Base-by-base conservation (phyloP, 805 yeast genomes). In the Ogataea polymorpha region DNA sequence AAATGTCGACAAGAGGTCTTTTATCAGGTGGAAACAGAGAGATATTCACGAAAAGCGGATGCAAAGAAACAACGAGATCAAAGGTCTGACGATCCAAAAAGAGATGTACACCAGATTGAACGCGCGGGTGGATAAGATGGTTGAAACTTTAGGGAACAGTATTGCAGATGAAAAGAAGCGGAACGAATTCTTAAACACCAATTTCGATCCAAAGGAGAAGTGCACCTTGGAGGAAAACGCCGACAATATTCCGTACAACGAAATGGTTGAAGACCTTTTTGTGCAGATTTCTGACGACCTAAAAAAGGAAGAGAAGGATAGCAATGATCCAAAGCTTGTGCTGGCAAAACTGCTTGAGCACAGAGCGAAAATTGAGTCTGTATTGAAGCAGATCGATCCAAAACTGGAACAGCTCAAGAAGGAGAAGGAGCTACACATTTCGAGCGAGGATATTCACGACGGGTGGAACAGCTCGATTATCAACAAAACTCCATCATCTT, bases 21-120 rank as follows among this genome's bases (percentile, higher is more conserved):
- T 93, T 52, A 87, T 93, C 54, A 78, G 80, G 45, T 91, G 98
- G 99, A 91, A 88, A 60, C 99, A 93, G 66, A 84, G 96, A 56
- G 96, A 90, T 53, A 93, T 93, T 50, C 99, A 93, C 61, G 96
- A 91, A 59, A 84, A 89, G 65, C 80, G 99, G 48, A 75, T 72
- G 29, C 86, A 86, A 59, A 70, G 95, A 57, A 83, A 84, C 55
- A 75, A 77, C 32, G 90, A 91, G 54, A 85, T 89, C 58, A 78
- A 76, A 47, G 79, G 85, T 23, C 71, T 90, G 35, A 80, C 82
- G 48, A 75, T 86, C 16, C 96, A 90, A 61, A 69, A 77, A 49
- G 82, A 82, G 41, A 89, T 90, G 89, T 91, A 91, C 59, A 70
- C 69, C 14, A 81, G 80, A 48, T 70, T 91, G 51, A 81, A 88